phyloP scores from a whole-genome alignment of 371 early-diverging fungal species.

The Lichtheimia hyalospora region DNA sequence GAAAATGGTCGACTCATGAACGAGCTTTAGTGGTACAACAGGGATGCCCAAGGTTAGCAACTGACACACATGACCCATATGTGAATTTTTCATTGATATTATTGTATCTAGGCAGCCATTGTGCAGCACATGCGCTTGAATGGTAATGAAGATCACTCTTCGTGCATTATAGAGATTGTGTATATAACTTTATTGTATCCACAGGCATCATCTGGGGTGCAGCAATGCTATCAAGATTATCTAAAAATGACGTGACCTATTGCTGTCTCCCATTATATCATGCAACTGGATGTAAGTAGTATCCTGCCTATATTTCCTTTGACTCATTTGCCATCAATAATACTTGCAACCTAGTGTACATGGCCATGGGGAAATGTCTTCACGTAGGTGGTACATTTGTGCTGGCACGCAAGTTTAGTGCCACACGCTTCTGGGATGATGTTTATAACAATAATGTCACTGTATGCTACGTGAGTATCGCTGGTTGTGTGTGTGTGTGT shows the following conservation, averaged over 20 bases:
- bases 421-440: slow-evolving; percentile 50
- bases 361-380: slow-evolving; percentile 23
- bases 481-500: not conserved
- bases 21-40: slow-evolving; percentile 12
- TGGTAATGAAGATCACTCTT: slow-evolving; percentile 1
- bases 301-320: not conserved
- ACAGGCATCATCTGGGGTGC: slow-evolving; percentile 2
- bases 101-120: slow-evolving; percentile 12
- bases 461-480: slow-evolving; percentile 28
- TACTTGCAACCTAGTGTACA: slow-evolving; percentile 20
- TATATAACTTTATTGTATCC: not conserved
- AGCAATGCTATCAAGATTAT: not conserved
- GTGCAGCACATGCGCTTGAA: slow-evolving; percentile 13
- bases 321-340: too few relatives aligned
- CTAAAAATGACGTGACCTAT: slow-evolving; percentile 12
- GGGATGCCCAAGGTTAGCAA: slow-evolving; percentile 15
- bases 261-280: slow-evolving; percentile 45
- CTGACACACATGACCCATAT: not conserved
- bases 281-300: slow-evolving; percentile 40
- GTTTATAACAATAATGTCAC: slow-evolving; percentile 39
- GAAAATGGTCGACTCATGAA: too few relatives aligned
- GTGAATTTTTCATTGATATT: not conserved
- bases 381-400: slow-evolving; percentile 38
- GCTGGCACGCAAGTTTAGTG: slow-evolving; percentile 49
- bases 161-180: not conserved